Base-by-base conservation (phyloP, 139 green algal genomes). In the Zygnema cylindricum region DNA sequence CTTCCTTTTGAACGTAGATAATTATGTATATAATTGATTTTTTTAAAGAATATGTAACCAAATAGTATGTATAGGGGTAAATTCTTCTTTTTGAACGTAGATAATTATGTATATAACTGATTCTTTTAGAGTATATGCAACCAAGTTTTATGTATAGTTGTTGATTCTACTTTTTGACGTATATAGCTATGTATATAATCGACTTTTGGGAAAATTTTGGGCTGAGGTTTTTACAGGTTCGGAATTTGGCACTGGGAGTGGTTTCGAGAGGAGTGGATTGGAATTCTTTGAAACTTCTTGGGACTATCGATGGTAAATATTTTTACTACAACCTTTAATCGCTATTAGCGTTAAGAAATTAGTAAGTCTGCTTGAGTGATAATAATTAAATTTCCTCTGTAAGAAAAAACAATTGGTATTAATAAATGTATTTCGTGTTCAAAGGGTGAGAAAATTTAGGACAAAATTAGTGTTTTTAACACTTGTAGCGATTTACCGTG, bases 201-300 rank as follows among this genome's bases (percentile, higher is more conserved):
- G n/a, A n/a, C n/a, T n/a, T n/a, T n/a, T n/a, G n/a, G n/a, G n/a
- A n/a, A n/a, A n/a, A n/a, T n/a, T n/a, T n/a, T n/a, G n/a, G n/a
- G n/a, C n/a, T n/a, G n/a, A n/a, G n/a, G n/a, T n/a, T 38, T 16
- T 35, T 2, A 25, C 81, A 86, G 81, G 81, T 83, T 30, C 86
- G 92, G 63, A 98, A 96, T 91, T 92, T 98, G 41, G 93, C 87
- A 38, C 93, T 98, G 42, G 96, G 95, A 33, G 77, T 96, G 55
- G 95, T 95, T 22, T 91, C 95, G 0, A 89, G 96, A 0, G 94
- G 94, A n/a, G 88, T 98, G 11, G 81, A 95, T 73, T 93, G 86
- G 90, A 63, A 22, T 0, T 30, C 0, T 16, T 55, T 93, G 3
- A 42, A 41, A 2, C 63, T 40, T 1, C 36, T 76, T 23, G 90